These are phyloP conservation scores for Lotus japonicus DNA, from an alignment of 306 rosid species.

Conservation along the genomic window DNA sequence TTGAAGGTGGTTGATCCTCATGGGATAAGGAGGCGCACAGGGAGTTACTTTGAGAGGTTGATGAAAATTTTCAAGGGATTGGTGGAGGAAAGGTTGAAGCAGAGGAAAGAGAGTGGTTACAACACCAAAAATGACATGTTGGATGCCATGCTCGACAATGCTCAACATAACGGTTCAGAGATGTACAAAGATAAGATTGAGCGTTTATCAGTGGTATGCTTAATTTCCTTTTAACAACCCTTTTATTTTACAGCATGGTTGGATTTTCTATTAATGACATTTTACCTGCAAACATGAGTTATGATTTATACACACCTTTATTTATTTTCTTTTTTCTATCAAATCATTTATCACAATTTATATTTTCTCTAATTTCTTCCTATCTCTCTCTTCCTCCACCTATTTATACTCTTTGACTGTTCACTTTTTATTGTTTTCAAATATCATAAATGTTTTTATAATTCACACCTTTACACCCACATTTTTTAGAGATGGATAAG, in stretches of 20 bases:
- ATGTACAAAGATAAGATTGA: not conserved
- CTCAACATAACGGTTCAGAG: not conserved
- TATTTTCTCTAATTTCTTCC: too few species aligned
- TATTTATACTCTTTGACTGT: too few species aligned
- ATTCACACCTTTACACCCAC: too few species aligned
- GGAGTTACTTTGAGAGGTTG: not conserved
- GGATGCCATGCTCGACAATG: conserved; percentile 6
- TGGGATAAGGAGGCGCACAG: conserved; percentile 19
- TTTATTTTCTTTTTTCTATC: too few species aligned
- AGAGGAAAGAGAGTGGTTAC: not conserved
- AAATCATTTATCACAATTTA: too few species aligned
- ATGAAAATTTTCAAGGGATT: not conserved
- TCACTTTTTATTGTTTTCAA: too few species aligned
- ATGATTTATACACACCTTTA: too few species aligned
- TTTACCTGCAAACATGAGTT: too few species aligned
- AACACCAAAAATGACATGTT: conserved; percentile 11
- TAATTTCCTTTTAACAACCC: not conserved
- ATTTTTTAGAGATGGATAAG: too few species aligned
- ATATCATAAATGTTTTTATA: too few species aligned
- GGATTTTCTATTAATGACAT: too few species aligned
- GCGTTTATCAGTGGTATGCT: conserved; percentile 16
- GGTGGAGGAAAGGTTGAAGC: not conserved
- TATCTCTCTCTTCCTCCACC: too few species aligned
- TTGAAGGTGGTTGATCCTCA: conserved; percentile 25
- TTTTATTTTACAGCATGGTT: not conserved